These are phyloP conservation scores for Setomelanomma holmii DNA, from an alignment of 2,329 filamentous ascomycete genomes.

Conservation along the genomic window DNA sequence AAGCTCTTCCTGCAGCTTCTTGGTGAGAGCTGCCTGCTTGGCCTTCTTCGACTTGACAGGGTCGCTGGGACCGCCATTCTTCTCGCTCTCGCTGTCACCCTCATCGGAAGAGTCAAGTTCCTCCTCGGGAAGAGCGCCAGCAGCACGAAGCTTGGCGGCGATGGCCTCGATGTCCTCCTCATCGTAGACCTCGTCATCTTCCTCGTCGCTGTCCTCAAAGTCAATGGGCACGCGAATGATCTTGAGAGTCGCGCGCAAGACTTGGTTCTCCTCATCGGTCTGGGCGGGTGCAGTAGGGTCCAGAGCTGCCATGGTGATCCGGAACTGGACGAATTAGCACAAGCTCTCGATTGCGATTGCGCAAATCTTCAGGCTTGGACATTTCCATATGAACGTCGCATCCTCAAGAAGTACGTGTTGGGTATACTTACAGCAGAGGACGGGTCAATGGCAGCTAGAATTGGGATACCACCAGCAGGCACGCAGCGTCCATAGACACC, in stretches of 20 bases:
- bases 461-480: slow-evolving; percentile 80
- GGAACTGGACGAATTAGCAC: slow-evolving; percentile 68
- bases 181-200: slow-evolving; percentile 57
- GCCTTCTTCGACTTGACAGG: slow-evolving; percentile 89
- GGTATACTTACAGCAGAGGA: slow-evolving; percentile 77
- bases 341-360: neutral
- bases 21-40: slow-evolving; percentile 76
- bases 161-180: slow-evolving; percentile 54
- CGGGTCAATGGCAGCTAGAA: slow-evolving; percentile 76
- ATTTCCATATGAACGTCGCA: no score
- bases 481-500: slow-evolving; percentile 93
- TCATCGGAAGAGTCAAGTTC: slow-evolving; percentile 52
- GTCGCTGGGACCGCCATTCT: slow-evolving; percentile 90
- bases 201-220: slow-evolving; percentile 65
- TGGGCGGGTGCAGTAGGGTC: slow-evolving; percentile 77
- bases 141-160: slow-evolving; percentile 43
- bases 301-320: slow-evolving; percentile 97
- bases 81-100: slow-evolving; percentile 71
- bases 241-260: slow-evolving; percentile 86
- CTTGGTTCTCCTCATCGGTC: slow-evolving; percentile 49
- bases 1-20: slow-evolving; percentile 75
- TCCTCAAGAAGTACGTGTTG: neutral
- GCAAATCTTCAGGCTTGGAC: neutral
- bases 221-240: slow-evolving; percentile 76
- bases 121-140: slow-evolving; percentile 43